phyloP scores from a whole-genome alignment of 306 rosid genomes.

The Sesbania bispinosa region DNA sequence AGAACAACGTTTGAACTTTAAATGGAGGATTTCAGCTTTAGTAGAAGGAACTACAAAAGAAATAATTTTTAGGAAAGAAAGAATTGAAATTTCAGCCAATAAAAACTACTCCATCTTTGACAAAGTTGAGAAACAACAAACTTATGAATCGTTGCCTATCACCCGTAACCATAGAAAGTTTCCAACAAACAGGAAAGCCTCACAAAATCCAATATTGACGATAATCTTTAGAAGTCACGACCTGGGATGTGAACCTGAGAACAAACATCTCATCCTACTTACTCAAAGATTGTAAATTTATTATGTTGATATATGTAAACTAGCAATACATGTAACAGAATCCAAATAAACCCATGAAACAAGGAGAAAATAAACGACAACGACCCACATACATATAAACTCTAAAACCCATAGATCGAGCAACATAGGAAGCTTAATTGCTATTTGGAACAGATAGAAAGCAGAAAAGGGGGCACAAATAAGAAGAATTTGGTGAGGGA shows the following conservation, averaged over 20 bases:
- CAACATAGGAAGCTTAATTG: not conserved
- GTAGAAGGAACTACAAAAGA: not conserved
- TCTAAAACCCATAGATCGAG: constrained; percentile 36
- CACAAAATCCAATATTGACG: not conserved
- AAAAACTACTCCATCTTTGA: not conserved
- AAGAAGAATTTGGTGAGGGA: not conserved
- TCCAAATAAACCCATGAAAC: not conserved
- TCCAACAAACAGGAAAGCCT: not conserved
- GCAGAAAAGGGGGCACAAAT: not conserved
- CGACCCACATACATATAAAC: not conserved
- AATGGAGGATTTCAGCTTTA: not conserved
- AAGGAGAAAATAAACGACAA: not conserved
- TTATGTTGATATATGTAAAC: not conserved
- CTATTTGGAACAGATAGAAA: not conserved
- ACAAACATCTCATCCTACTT: not conserved
- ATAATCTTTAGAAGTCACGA: not conserved
- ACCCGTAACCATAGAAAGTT: not conserved
- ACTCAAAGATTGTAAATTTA: not conserved
- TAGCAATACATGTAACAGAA: not conserved
- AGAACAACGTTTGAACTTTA: not conserved
- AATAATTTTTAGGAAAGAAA: not conserved
- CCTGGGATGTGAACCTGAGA: not conserved
- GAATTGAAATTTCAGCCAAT: not conserved
- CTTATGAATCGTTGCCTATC: not conserved
- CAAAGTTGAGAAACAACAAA: not conserved